Evolutionary conservation across 768 basidiomycete genomes (phyloP), one percentile per base, ranked within the genome.

Genomic region (Amanita pseudoporphyria): DNA sequence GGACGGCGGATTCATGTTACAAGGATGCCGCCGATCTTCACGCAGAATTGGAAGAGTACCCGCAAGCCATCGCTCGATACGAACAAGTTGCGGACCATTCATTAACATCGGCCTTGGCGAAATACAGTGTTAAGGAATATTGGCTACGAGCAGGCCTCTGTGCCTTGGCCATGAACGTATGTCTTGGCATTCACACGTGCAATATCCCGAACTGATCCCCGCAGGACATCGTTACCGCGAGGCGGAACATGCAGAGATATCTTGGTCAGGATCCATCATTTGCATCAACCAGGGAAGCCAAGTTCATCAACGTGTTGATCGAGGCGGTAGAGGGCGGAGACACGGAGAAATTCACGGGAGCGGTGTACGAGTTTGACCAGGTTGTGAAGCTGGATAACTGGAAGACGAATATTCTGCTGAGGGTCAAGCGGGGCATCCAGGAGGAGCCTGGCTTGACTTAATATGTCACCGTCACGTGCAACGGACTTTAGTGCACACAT

Each of bases 81-180:
- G 88, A 93, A 60, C 81, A 84, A 60, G 94, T 98, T 39, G 95
- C 92, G 4, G 75, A 84, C 54, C 82, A 87, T 61, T 88, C 86
- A 7, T 73, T 97, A 37, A 68, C 67, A 0, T 90, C 87, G 16
- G 71, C 84, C 7, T 68, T 98, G 57, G 98, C 96, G n/a, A 93
- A 92, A 66, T 99, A 97, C 70, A 92, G 87, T 54, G 96, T 97
- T 57, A 97, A 98, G 69, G 96, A 98, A 57, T 95, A 95, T 60
- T 98, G 93, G 91, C 72, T 98, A 31, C 76, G 82, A 58, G 77
- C 92, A 3, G 80, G 80, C 30, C 70, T 99, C 18, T 98, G 96
- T 63, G 87, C 87, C 13, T 71, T 97, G 49, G 95, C 93, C 6
- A 82, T 85, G 75, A 75, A 73, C 53, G 95, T 95, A 67, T 57